Percentiles rank a stretch among this genome's conserved stretches.
Conservation (phyloP, 2,329 filamentous ascomycete genomes). For the Sarocladium strictum region DNA sequence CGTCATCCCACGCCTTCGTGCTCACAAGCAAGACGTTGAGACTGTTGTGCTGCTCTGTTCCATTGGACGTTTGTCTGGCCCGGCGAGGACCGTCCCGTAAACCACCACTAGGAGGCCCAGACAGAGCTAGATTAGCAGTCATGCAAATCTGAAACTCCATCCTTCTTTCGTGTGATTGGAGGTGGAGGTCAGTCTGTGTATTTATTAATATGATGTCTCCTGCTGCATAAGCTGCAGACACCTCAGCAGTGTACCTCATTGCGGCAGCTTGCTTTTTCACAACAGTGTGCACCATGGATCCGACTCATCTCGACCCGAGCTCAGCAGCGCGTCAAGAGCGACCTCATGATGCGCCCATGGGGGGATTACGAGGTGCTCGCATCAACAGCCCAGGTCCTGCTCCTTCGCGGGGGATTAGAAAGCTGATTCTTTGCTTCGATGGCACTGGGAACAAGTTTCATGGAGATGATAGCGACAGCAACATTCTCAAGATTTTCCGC, state of each 20-base stretch:
- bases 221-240: neutral
- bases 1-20: too few relatives aligned
- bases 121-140: neutral
- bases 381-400: constrained; percentile 1
- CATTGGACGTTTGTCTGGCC: neutral
- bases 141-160: neutral
- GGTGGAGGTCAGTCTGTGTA: neutral
- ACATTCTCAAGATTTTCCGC: constrained; percentile 65
- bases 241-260: too few relatives aligned
- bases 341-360: neutral
- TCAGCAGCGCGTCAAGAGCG: neutral
- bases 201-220: neutral
- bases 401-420: constrained; percentile 24
- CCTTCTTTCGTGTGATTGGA: neutral
- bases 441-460: constrained; percentile 60
- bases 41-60: neutral
- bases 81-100: constrained; percentile 5
- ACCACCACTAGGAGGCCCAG: neutral
- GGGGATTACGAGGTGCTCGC: neutral
- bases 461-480: constrained; percentile 57
- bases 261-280: neutral
- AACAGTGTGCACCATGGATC: neutral
- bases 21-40: neutral
- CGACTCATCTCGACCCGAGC: constrained; percentile 6
- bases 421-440: constrained; percentile 57